Evolutionary conservation across 345 rosid genomes (phyloP), one percentile per base, ranked within the genome.

Genomic region (Lepidium sativum): DNA sequence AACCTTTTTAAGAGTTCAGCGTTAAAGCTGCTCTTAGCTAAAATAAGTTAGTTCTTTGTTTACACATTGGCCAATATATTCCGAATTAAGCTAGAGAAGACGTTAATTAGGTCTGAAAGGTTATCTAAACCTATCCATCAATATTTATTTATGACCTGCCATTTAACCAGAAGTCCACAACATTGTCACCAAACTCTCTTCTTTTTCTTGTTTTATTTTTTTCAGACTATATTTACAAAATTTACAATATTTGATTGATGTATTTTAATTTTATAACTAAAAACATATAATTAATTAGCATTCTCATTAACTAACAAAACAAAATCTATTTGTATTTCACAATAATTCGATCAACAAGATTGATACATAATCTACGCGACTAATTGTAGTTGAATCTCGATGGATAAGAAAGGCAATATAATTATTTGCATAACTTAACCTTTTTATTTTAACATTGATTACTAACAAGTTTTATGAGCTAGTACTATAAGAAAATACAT

Each of bases 21-120:
- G n/a, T 13, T 18, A 50, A 48, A n/a, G 49, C 38, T 9, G n/a
- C 9, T 37, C 15, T 44, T 53, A 15, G 4, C 32, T 16, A 4
- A 38, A 29, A 43, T 45, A 32, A 12, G 39, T 45, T 51, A 45
- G 56, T 70, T 63, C 57, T 54, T 37, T 53, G 58, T 70, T 52
- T 63, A 55, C 23, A 62, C 49, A 32, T 71, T 63, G 75, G 52
- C 45, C 15, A 32, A 29, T 54, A 54, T 42, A 31, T 38, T 32
- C 59, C 25, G 21, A 49, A 64, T 56, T 21, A 49, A 71, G 70
- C 59, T 31, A 55, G 58, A 3, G 53, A 32, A 63, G 55, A 54
- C 58, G 53, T 32, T 64, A 65, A 49, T 64, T 71, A 71, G 75
- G 75, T 71, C 65, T 40, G 65, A 64, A 71, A 71, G 70, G 59